Percentiles rank a stretch among this genome's conserved stretches.
Evolutionary conservation across 768 basidiomycete genomes (phyloP).

Genomic region (Cantharellus anzutake): DNA sequence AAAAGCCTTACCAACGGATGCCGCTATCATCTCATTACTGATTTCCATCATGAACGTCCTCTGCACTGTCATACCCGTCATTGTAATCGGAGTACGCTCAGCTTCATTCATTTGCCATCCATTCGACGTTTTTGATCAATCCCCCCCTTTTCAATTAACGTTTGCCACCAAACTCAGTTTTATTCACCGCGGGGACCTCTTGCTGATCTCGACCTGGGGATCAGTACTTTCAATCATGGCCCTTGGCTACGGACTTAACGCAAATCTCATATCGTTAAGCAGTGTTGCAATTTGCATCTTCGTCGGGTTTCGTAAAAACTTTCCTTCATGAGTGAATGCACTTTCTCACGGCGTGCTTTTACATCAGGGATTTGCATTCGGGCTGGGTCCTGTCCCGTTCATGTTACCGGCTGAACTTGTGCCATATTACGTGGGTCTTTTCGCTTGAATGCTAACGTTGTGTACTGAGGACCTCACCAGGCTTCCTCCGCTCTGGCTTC

Average conservation of each 20-base stretch:
- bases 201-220: constrained; percentile 11
- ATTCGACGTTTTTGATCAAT: background rate
- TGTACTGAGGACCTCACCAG: background rate
- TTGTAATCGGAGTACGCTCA: constrained; percentile 20
- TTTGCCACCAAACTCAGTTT: background rate
- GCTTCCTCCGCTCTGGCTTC: background rate
- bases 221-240: constrained; percentile 9
- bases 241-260: constrained; percentile 9
- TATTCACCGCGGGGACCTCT: constrained; percentile 13
- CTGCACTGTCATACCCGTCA: constrained; percentile 22
- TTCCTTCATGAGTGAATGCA: background rate
- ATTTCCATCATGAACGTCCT: constrained; percentile 18
- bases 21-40: constrained; percentile 8
- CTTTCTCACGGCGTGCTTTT: background rate
- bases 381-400: constrained; percentile 84
- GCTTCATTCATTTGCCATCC: background rate
- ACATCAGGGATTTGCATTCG: constrained; percentile 81
- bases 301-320: constrained; percentile 2
- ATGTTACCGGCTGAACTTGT: constrained; percentile 84
- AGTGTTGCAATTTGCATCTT: constrained; percentile 5
- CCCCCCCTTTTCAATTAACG: constrained; percentile 11
- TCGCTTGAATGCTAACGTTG: background rate
- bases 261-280: constrained; percentile 1
- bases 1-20: constrained; percentile 4
- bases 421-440: constrained; percentile 42